Evolutionary conservation across 75 land plant species (phyloP), one percentile per base, ranked within the genome.

Genomic region (Adiantum capillusveneris): DNA sequence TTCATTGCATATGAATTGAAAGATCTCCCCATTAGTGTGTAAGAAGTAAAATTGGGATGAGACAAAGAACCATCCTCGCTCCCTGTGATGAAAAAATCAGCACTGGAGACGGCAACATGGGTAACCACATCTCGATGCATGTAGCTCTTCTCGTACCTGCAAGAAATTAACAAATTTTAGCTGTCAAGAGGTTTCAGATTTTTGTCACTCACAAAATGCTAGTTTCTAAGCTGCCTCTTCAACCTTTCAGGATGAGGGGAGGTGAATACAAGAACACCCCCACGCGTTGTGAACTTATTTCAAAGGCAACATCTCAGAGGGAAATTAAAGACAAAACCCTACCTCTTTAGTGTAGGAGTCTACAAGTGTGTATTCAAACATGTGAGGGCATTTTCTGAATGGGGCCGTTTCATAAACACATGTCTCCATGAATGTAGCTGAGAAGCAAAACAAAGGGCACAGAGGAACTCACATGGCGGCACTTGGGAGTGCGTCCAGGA

Each of bases 81-180:
- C 45, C 99, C 99, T n/a, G 99, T 84, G 1, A 95, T 86, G 67
- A 95, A 90, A 57, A 95, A 95, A 30, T 90, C 99, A n/a, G 97
- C 91, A 3, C 57, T 64, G 6, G 99, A 95, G 0, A 87, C 88
- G 6, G 88, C 97, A 22, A 95, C 85, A 63, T 95, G 99, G 7
- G 88, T 90, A 12, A 95, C 97, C 39, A 95, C 90, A 63, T 95
- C 99, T 19, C 99, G 78, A 52, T 95, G 99, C 99, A 95, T 95
- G 50, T 84, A 95, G 52, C 99, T 95, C 70, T 95, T 95, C 81
- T 95, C 99, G 53, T 95, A 95, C 99, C 99, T 95, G 69, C 45
- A 67, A 31, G 31, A 29, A 65, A n/a, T n/a, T n/a, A n/a, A n/a
- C n/a, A n/a, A n/a, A n/a, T n/a, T n/a, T n/a, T n/a, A n/a, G n/a